Conservation (phyloP, 169 alveolate species). For the Toxoplasma gondii region DNA sequence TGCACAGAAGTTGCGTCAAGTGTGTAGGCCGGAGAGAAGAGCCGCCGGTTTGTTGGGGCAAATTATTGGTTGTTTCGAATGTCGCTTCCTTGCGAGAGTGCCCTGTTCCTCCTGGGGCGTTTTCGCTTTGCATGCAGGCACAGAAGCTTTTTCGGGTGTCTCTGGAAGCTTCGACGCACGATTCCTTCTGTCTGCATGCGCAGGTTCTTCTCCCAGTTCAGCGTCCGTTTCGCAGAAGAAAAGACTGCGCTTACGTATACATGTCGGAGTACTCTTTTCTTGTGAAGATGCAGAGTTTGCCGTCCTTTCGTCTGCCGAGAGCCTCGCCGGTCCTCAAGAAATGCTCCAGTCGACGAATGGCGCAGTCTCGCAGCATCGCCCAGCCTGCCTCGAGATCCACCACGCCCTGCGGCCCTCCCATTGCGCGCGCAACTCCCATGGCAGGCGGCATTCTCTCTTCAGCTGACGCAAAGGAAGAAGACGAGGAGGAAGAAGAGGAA, state of each 20-base stretch:
- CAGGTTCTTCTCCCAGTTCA: too few species aligned
- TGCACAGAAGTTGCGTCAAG: too few species aligned
- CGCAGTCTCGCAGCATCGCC: conserved; percentile 19
- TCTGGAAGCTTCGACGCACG: too few species aligned
- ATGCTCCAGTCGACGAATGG: conserved; percentile 23
- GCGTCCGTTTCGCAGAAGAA: too few species aligned
- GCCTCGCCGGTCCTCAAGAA: conserved; percentile 8
- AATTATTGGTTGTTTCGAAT: too few species aligned
- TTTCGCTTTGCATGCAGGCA: too few species aligned
- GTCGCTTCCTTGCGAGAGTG: too few species aligned
- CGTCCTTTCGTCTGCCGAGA: background rate
- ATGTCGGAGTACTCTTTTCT: conserved; percentile 29
- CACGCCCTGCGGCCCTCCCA: conserved; percentile 32
- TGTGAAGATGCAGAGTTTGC: conserved; percentile 1
- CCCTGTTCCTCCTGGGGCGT: too few species aligned
- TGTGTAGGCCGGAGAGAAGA: too few species aligned
- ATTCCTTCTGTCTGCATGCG: too few species aligned
- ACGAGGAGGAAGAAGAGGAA: background rate
- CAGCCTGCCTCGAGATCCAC: conserved; percentile 23
- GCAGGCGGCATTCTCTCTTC: background rate
- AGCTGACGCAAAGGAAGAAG: background rate
- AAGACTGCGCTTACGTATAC: background rate
- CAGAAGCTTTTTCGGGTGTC: too few species aligned
- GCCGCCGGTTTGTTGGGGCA: too few species aligned
- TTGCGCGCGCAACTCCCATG: background rate